Evolutionary conservation across 1,284 basidiomycete genomes (phyloP), one percentile per base, ranked within the genome.

Genomic region (Ceratobasidium sp.): DNA sequence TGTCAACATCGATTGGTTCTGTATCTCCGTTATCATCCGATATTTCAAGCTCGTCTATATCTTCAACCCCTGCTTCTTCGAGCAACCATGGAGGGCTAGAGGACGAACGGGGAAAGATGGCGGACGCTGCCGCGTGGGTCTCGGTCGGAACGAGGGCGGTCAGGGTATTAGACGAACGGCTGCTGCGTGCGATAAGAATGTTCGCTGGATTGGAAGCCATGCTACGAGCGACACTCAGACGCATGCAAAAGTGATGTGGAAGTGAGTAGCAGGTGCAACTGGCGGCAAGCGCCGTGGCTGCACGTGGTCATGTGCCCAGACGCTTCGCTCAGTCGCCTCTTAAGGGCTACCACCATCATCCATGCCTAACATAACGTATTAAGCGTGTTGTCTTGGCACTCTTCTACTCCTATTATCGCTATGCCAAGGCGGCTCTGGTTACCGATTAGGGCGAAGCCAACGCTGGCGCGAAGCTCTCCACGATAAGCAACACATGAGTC

Each of bases 111-210:
- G 79, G 79, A 62, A 94, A 93, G 77, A 94, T 90, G 61, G 93
- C 93, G 32, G 92, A 87, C 0, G 93, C 93, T 0, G 93, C 92
- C 0, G 93, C 92, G 83, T 94, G 93, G 1, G 93, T 94, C 82
- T 95, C 93, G 51, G 91, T 93, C 2, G 93, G 93, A 6, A 91
- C 92, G 77, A 94, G 89, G 11, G 92, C 88, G 0, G 92, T 92
- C 9, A 92, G 90, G 0, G 91, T 92, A 79, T 89, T 88, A 15
- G 84, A 86, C 7, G 91, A 90, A 69, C 93, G 87, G 34, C 93
- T 93, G 80, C 92, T 92, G 80, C 92, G 90, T 15, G 93, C 93
- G 79, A 95, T 94, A 81, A 95, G 91, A 79, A 94, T 92, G 81
- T 94, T 92, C 7, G 92, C 91, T 0, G 92, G 92, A 82, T 68